Conservation (phyloP, 1,284 basidiomycete species). For the Cutaneotrichosporon cutaneum region DNA sequence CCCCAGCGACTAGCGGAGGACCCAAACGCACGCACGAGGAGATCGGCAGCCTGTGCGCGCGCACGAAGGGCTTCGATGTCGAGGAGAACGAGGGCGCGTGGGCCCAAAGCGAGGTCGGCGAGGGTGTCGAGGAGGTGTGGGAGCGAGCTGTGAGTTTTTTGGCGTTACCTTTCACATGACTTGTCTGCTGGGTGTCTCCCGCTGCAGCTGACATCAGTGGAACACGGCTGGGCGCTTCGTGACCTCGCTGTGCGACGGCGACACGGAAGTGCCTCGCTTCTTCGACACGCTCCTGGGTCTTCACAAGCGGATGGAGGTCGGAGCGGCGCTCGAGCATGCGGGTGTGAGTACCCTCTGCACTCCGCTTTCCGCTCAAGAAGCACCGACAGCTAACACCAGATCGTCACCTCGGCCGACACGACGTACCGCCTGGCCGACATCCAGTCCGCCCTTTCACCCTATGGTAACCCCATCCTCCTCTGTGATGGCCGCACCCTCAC, state of each 20-base stretch:
- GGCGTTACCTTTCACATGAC: neutral
- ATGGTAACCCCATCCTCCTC: slow-evolving; percentile 30
- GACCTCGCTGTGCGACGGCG: slow-evolving; percentile 36
- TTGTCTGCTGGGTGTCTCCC: neutral
- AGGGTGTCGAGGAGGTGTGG: slow-evolving; percentile 53
- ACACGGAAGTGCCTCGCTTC: slow-evolving; percentile 31
- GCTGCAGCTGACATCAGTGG: slow-evolving; percentile 38
- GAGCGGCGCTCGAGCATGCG: slow-evolving; percentile 36
- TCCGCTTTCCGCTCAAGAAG: neutral
- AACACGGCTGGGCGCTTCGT: slow-evolving; percentile 46
- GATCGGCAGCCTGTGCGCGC: slow-evolving; percentile 42
- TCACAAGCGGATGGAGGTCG: slow-evolving; percentile 33
- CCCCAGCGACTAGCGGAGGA: neutral
- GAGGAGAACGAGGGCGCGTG: slow-evolving; percentile 47
- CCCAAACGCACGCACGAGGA: slow-evolving; percentile 41
- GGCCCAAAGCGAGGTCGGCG: slow-evolving; percentile 51
- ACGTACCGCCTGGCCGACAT: slow-evolving; percentile 46
- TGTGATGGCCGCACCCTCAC: slow-evolving; percentile 39
- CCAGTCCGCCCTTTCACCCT: slow-evolving; percentile 28
- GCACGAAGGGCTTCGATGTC: slow-evolving; percentile 31
- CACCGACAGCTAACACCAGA: slow-evolving; percentile 37
- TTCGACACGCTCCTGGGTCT: slow-evolving; percentile 44
- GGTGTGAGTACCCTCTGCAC: slow-evolving; percentile 35
- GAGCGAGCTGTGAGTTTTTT: slow-evolving; percentile 43
- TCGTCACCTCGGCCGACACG: slow-evolving; percentile 47